Evolutionary conservation across 352 stramenopile species (phyloP).

Genomic region (Phytopythium mirpurense): DNA sequence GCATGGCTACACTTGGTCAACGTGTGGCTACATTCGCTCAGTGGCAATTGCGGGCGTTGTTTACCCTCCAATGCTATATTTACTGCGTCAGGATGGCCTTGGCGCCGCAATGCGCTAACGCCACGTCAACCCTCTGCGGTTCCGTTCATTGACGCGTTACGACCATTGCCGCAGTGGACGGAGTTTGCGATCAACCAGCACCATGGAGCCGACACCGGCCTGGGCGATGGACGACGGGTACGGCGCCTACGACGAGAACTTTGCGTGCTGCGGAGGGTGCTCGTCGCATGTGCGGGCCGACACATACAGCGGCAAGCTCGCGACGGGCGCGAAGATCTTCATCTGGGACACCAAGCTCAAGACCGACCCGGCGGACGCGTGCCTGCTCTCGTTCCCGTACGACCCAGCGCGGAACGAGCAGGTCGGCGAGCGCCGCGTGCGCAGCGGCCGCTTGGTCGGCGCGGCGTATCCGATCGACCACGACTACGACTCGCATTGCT

Average conservation of each 20-base stretch:
- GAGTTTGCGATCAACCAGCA: no score
- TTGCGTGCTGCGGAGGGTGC: conserved; percentile 67
- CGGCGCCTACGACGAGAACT: conserved; percentile 36
- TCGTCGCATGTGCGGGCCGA: conserved; percentile 51
- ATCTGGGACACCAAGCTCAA: conserved; percentile 71
- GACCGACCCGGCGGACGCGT: conserved; percentile 34
- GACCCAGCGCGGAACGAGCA: conserved; percentile 54
- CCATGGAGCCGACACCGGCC: background rate
- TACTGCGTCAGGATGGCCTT: no score
- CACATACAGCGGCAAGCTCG: conserved; percentile 40
- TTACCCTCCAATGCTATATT: no score
- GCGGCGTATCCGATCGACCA: conserved; percentile 70
- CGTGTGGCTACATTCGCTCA: no score
- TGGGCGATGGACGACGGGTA: conserved; percentile 17
- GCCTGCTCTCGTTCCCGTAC: conserved; percentile 53
- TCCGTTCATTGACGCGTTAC: no score
- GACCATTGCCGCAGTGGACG: no score
- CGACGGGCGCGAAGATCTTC: conserved; percentile 44
- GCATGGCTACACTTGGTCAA: no score
- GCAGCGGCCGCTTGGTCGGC: conserved; percentile 52
- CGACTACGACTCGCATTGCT: conserved; percentile 63
- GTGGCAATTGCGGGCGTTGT: no score
- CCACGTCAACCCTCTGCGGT: no score
- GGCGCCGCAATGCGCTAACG: no score
- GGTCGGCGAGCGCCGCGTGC: conserved; percentile 44